Evolutionary conservation across 164 flowering plant genomes (phyloP).

Genomic region (Piper longum): DNA sequence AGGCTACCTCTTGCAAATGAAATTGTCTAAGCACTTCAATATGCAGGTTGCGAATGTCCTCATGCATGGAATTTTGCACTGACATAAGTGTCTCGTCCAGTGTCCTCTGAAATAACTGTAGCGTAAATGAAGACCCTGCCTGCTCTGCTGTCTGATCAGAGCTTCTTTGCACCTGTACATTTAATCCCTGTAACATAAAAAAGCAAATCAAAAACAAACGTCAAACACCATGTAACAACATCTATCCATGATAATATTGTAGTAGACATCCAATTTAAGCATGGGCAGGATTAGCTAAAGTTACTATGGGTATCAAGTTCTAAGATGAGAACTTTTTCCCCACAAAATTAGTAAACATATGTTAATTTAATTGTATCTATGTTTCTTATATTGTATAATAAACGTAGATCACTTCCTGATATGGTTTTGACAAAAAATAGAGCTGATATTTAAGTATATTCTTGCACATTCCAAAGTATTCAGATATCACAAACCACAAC

Average conservation of each 20-base stretch:
- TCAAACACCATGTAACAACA: neutral
- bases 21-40: conserved; percentile 84
- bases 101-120: conserved; percentile 79
- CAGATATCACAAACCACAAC: neutral
- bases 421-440: no score
- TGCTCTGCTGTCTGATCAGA: conserved; percentile 35
- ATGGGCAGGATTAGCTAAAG: neutral
- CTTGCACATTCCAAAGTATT: no score
- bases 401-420: no score
- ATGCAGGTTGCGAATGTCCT: conserved; percentile 87
- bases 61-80: conserved; percentile 75
- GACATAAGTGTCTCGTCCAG: conserved; percentile 70
- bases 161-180: conserved; percentile 24
- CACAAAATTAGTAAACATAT: no score
- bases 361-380: no score
- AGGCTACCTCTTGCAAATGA: conserved; percentile 50
- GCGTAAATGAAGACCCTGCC: conserved; percentile 59
- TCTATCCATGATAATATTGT: neutral
- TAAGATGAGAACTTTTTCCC: neutral
- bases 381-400: no score
- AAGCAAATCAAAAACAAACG: no score
- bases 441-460: no score
- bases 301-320: neutral
- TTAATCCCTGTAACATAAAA: conserved; percentile 12
- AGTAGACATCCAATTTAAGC: neutral